Percentiles rank a stretch among this genome's conserved stretches.
phyloP scores from a whole-genome alignment of 805 yeast genomes.

The Tanozyma kutaoensis region DNA sequence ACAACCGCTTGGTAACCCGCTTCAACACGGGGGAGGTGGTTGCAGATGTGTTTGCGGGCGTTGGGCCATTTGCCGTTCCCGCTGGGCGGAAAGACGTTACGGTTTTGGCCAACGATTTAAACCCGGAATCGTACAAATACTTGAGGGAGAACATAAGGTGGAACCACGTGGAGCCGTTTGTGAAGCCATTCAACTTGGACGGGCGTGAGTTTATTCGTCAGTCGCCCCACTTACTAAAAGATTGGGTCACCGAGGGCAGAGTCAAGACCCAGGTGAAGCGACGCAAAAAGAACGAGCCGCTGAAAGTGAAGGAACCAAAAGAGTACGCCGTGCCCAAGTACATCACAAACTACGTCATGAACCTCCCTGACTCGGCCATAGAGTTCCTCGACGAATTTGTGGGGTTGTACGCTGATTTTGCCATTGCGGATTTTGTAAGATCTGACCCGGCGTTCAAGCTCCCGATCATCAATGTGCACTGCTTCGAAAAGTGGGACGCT shows the following conservation, averaged over 20 bases:
- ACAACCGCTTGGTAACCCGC: conserved; percentile 57
- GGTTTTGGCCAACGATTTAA: conserved; percentile 86
- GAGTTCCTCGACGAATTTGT: conserved; percentile 66
- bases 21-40: conserved; percentile 62
- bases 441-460: conserved; percentile 35
- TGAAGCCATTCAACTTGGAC: conserved; percentile 56
- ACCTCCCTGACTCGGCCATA: conserved; percentile 86
- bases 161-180: conserved; percentile 52
- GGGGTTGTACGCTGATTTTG: conserved; percentile 48
- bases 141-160: conserved; percentile 47
- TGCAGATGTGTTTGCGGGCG: conserved; percentile 96
- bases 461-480: conserved; percentile 78
- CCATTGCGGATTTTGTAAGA: conserved; percentile 19
- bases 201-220: conserved; percentile 69
- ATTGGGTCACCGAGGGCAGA: conserved; percentile 26
- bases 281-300: conserved; percentile 13
- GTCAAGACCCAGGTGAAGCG: conserved; percentile 23
- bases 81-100: conserved; percentile 76
- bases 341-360: conserved; percentile 78
- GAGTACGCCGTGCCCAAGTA: conserved; percentile 34
- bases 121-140: conserved; percentile 73
- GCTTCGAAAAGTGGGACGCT: conserved; percentile 79
- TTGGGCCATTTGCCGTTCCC: conserved; percentile 96
- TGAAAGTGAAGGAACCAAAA: conserved; percentile 7
- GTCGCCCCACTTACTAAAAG: conserved; percentile 38